phyloP scores from a whole-genome alignment of 2,329 filamentous ascomycete species.

The Fonsecaea pedrosoi region DNA sequence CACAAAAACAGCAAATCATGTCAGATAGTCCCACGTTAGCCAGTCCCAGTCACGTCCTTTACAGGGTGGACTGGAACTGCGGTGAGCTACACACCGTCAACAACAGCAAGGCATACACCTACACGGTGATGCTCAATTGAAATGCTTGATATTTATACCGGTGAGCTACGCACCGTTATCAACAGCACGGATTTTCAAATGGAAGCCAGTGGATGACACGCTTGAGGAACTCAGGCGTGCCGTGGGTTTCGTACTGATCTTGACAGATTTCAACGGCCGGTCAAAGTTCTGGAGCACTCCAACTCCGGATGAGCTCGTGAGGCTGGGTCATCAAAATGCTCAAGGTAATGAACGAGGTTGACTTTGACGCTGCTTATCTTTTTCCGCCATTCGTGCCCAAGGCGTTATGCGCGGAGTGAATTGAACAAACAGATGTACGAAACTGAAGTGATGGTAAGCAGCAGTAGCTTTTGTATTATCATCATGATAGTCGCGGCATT shows the following conservation, averaged over 20 bases:
- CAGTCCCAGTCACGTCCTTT: conserved; percentile 8
- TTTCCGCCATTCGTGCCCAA: neutral
- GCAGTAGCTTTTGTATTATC: neutral
- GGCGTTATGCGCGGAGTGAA: neutral
- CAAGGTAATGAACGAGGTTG: neutral
- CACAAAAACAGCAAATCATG: conserved; percentile 35
- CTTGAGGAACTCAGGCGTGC: neutral
- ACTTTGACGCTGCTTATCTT: neutral
- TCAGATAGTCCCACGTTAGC: conserved; percentile 32
- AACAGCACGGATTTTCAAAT: conserved; percentile 16
- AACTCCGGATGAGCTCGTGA: neutral
- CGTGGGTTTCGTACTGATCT: neutral
- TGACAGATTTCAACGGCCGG: neutral
- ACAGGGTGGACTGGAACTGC: conserved; percentile 8
- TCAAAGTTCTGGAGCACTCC: neutral
- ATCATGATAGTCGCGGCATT: too few relatives aligned
- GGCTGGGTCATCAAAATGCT: neutral
- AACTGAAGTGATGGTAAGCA: neutral
- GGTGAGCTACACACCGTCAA: conserved; percentile 34
- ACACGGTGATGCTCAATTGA: conserved; percentile 24
- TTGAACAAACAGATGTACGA: neutral
- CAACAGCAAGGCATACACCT: conserved; percentile 28
- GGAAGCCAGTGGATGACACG: neutral
- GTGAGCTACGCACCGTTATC: conserved; percentile 31
- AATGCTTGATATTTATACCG: conserved; percentile 14